Evolutionary conservation across 176 grass and related monocot genomes (phyloP), one percentile per base, ranked within the genome.

Genomic region (Eleusine indica): DNA sequence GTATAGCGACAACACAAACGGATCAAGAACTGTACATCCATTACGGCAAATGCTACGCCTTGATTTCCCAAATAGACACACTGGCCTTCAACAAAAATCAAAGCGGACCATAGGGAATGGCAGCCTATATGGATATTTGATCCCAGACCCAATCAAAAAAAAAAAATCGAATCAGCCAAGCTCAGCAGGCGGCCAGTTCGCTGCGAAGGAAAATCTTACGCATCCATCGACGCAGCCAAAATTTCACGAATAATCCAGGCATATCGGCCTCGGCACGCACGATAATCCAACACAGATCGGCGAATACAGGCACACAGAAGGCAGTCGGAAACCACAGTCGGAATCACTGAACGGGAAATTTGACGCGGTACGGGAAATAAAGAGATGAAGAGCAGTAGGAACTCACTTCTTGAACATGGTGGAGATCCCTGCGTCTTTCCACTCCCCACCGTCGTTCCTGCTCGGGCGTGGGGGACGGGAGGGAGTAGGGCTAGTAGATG

Each of bases 381-480:
- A 19, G 21, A 10, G 56, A 11, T 17, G 19, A 38, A 1, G 22
- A 41, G 43, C 8, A 52, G 29, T 29, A 73, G 25, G 18, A 15
- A 38, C 91, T 90, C 87, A 87, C 91, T 93, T 93, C 60, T 90
- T 93, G 68, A 93, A 90, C 91, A 93, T 93, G 66, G 29, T 68
- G 42, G 39, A 56, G 47, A 22, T 62, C 61, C 29, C 29, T 48
- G 69, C 65, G 32, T 22, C 18, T 44, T 22, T 13, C 70, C 14
- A 21, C 47, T 80, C 63, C 40, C 15, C 35, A 17, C 13, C 37
- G 7, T 10, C 39, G 19, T 15, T 39, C 9, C 5, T 40, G 75
- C 15, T 78, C 58, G 74, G 74, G 72, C 62, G 79, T 66, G 22
- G 32, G 37, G n/a, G 72, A 40, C 21, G 25, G 32, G 29, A 25